These are phyloP conservation scores for Coemansia sp. DNA, from an alignment of 192 early-diverging fungal genomes.

Conservation along the genomic window DNA sequence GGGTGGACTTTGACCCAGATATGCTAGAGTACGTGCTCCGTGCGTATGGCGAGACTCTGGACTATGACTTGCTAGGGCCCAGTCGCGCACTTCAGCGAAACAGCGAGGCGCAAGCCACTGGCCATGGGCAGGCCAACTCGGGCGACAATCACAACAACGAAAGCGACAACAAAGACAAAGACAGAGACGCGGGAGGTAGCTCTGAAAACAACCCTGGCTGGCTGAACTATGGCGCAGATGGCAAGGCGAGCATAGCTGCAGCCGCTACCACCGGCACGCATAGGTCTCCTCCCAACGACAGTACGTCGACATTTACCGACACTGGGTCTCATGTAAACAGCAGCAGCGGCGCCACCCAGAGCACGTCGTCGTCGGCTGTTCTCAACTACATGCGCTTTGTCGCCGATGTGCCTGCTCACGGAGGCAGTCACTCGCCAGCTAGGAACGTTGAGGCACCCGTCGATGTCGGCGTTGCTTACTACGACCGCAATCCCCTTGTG, in stretches of 20 bases:
- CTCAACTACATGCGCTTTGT: slow-evolving; percentile 55
- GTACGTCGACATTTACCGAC: slow-evolving; percentile 37
- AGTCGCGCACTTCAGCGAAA: slow-evolving; percentile 9
- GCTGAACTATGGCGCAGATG: slow-evolving; percentile 32
- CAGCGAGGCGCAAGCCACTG: slow-evolving; percentile 1
- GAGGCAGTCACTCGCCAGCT: slow-evolving; percentile 6
- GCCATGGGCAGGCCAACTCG: not conserved
- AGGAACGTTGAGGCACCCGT: slow-evolving; percentile 5
- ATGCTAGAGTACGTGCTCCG: slow-evolving; percentile 54
- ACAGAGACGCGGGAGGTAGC: not conserved
- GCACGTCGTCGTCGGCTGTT: slow-evolving; percentile 53
- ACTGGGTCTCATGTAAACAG: slow-evolving; percentile 39
- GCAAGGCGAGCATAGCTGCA: not conserved
- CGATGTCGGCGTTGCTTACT: slow-evolving; percentile 26
- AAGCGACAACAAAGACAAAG: not conserved
- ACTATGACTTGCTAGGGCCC: slow-evolving; percentile 22
- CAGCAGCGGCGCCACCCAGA: slow-evolving; percentile 46
- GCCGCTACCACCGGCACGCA: slow-evolving; percentile 4
- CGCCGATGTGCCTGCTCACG: slow-evolving; percentile 10
- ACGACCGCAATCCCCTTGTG: slow-evolving; percentile 66
- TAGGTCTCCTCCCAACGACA: slow-evolving; percentile 29
- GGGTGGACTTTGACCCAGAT: slow-evolving; percentile 56
- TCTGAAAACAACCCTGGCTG: slow-evolving; percentile 18
- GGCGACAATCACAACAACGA: slow-evolving; percentile 13
- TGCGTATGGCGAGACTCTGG: slow-evolving; percentile 38